These are phyloP conservation scores for Orychophragmus violaceus DNA, from an alignment of 345 rosid genomes.

Conservation along the genomic window DNA sequence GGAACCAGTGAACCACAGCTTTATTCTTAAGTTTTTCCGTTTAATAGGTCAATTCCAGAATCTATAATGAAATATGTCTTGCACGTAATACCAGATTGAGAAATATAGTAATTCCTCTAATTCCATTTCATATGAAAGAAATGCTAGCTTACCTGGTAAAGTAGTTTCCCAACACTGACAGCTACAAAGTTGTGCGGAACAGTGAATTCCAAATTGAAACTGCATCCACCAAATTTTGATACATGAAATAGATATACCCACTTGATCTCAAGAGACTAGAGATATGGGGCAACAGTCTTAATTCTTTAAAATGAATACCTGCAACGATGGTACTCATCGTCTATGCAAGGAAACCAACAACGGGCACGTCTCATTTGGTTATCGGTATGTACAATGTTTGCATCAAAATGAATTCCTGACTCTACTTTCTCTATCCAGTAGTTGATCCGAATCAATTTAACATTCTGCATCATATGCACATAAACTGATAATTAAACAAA, in stretches of 20 bases:
- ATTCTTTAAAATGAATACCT: constrained; percentile 38
- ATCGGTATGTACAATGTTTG: constrained; percentile 70
- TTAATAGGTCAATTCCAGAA: neutral
- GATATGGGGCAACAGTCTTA: neutral
- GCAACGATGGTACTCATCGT: constrained; percentile 77
- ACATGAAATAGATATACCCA: neutral
- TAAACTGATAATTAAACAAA: neutral
- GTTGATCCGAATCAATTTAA: constrained; percentile 73
- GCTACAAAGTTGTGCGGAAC: constrained; percentile 88
- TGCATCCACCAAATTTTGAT: constrained; percentile 32
- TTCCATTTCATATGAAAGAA: constrained; percentile 14
- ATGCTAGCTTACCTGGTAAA: constrained; percentile 65
- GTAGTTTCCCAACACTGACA: constrained; percentile 80
- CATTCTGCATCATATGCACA: constrained; percentile 67
- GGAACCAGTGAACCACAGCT: neutral
- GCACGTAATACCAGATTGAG: neutral
- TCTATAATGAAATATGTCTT: neutral
- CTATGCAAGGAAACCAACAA: constrained; percentile 96
- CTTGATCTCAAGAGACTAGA: constrained; percentile 5
- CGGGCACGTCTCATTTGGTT: constrained; percentile 92
- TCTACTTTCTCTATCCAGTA: constrained; percentile 90
- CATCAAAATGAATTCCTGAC: constrained; percentile 84
- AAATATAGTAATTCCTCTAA: neutral
- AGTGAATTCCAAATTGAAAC: constrained; percentile 91
- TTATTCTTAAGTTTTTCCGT: neutral